These are phyloP conservation scores for Bromus sterilis DNA, from an alignment of 176 grass and related monocot genomes.

Conservation along the genomic window DNA sequence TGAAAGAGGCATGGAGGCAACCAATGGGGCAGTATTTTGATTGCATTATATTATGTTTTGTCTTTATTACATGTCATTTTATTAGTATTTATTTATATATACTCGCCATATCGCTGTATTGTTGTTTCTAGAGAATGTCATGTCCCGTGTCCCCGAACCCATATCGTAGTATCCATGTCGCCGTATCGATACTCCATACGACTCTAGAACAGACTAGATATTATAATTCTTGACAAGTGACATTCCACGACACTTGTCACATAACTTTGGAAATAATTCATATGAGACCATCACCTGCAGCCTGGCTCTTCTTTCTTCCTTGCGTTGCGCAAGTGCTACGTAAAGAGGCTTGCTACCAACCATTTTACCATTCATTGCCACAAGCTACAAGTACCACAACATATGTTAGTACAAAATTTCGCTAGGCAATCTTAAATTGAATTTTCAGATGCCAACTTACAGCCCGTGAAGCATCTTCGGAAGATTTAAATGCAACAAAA, in stretches of 20 bases:
- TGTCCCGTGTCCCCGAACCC: too few species aligned
- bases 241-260: neutral
- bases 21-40: too few species aligned
- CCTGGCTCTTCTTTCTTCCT: conserved; percentile 65
- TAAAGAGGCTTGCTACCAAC: conserved; percentile 61
- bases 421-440: neutral
- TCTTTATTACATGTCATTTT: too few species aligned
- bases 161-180: too few species aligned
- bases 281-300: conserved; percentile 37
- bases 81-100: too few species aligned
- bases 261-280: neutral
- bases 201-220: neutral
- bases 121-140: too few species aligned
- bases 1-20: too few species aligned
- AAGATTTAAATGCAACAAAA: conserved; percentile 58
- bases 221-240: neutral
- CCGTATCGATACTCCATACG: too few species aligned
- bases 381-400: neutral
- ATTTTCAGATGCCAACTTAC: conserved; percentile 20
- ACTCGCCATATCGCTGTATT: too few species aligned
- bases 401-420: neutral
- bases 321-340: conserved; percentile 70
- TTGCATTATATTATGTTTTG: too few species aligned
- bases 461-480: conserved; percentile 53
- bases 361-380: conserved; percentile 54